Percentiles rank a stretch among this genome's conserved stretches.
phyloP scores from a whole-genome alignment of 495 filamentous ascomycete species.

The Usnea hakonensis region DNA sequence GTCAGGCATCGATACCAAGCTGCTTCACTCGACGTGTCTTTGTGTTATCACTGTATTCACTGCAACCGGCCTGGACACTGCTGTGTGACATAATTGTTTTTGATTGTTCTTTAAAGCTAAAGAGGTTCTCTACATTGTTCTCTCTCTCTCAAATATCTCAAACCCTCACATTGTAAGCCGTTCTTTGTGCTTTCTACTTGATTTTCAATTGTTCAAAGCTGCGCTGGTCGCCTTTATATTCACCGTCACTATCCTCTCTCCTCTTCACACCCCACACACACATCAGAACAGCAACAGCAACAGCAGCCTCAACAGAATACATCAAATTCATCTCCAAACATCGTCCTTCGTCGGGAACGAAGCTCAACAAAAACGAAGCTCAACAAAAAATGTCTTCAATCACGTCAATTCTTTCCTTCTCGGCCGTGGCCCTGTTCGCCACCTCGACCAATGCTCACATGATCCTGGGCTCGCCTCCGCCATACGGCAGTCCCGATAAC shows the following conservation, averaged over 20 bases:
- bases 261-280: not conserved
- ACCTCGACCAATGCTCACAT: conserved; percentile 57
- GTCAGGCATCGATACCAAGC: not conserved
- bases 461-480: conserved; percentile 58
- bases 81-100: not conserved
- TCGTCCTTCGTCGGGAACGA: conserved; percentile 17
- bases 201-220: not conserved
- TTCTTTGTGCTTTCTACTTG: not conserved
- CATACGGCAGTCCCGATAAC: conserved; percentile 53
- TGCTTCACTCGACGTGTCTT: not conserved
- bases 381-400: conserved; percentile 18
- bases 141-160: not conserved
- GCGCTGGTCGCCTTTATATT: not conserved
- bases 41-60: not conserved
- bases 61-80: not conserved
- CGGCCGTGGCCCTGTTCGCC: conserved; percentile 44
- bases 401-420: conserved; percentile 30
- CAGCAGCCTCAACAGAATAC: not conserved
- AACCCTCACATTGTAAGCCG: not conserved
- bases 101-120: not conserved
- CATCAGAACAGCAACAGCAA: not conserved
- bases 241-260: not conserved
- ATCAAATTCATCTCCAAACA: not conserved
- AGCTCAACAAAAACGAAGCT: not conserved
- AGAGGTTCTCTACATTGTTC: not conserved